Evolutionary conservation across 805 yeast species (phyloP), one percentile per base, ranked within the genome.

Genomic region (Spathaspora passalidarum): DNA sequence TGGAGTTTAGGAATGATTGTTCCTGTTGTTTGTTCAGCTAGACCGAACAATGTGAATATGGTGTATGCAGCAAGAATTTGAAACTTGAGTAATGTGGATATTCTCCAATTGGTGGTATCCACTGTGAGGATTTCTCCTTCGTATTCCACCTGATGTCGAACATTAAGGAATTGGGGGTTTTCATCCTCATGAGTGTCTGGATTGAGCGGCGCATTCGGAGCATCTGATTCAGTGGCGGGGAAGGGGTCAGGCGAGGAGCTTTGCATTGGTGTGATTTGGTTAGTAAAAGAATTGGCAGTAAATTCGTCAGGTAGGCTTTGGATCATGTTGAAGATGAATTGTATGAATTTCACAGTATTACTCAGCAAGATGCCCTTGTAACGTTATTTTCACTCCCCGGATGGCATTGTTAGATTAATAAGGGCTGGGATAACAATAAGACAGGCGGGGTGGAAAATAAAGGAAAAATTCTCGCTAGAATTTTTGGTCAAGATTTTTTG

Each of bases 11-110:
- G 84, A 49, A 84, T 66, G 34, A 82, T 56, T 0, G 86, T 73
- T 0, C 88, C 88, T 14, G 81, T 59, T 0, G 84, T 69, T 56
- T 82, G 85, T 52, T 84, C 88, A 5, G 75, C 69, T 22, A 82
- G 56, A 0, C 89, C 89, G 48, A 78, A 60, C 1, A 79, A 55
- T 1, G 71, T 56, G 53, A 81, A 76, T 1, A 69, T 56, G 19
- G 62, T 34, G 48, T 66, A 75, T 1, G 72, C 59, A 0, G 73
- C 57, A 0, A 63, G 1, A 19, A 81, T 63, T 57, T 81, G 85
- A 4, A 56, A n/a, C 45, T 68, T 68, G 10, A 81, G 59, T 29
- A 61, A 57, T 2, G 26, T 22, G 29, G 78, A 73, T 9, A 57
- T 39, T 18, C 69, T 61, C 56, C 75, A 64, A 52, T 76, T 68